Base-by-base conservation (phyloP, 2,329 filamentous ascomycete species). In the Fusarium concolor region DNA sequence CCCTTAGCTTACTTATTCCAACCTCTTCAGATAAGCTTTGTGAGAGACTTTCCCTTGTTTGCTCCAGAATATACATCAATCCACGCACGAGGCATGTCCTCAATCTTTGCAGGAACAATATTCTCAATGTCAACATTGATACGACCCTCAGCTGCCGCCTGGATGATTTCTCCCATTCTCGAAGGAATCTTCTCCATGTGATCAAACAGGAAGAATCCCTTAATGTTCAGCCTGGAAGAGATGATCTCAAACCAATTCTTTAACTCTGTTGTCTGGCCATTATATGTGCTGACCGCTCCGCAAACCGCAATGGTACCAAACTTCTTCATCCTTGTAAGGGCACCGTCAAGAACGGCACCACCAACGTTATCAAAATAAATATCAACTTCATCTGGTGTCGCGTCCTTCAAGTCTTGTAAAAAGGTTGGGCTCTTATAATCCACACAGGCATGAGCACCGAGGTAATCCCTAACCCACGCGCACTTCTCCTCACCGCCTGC, bases 401-500 rank as follows among this genome's bases (percentile, higher is more conserved):
- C 56, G 2, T 20, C 38, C 4, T 62, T 56, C n/a, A 63, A 5
- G 2, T 62, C 44, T 14, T 56, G 28, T 2, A 39, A 2, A 20
- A 62, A 62, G 7, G 35, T 56, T 2, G 57, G 35, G 2, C 39
- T 62, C 14, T 65, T 71, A 17, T 71, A 71, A 38, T 69, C 56
- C 8, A 71, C 37, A 4, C 64, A 63, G 4, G 33, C 44, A 2
- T 49, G 49, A 67, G 65, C 69, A 3, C 62, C 62, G 7, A 68
- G 56, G 37, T 63, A 26, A 4, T 69, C 42, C 44, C 50, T 43
- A 1, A 71, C 68, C 68, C 65, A 71, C 2, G 55, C 44, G 12
- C 68, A 70, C 59, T 70, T 71, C 31, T 70, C 69, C 10, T 55
- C 45, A 9, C 56, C 35, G 17, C 69, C 65, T 15, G 67, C 68